These are phyloP conservation scores for Microstegium vimineum DNA, from an alignment of 176 grass and related monocot species.

Conservation along the genomic window DNA sequence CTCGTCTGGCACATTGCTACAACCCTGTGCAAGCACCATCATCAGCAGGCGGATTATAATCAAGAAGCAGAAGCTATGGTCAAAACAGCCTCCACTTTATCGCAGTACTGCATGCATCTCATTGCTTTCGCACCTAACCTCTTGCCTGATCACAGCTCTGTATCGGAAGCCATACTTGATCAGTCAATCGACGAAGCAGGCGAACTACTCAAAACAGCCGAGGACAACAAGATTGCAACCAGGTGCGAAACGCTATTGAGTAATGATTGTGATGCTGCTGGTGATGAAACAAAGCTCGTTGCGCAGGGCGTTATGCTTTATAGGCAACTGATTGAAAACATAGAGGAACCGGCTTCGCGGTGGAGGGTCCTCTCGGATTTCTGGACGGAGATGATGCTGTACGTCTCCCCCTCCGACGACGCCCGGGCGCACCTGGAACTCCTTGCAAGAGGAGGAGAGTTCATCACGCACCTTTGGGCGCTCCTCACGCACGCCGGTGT, in stretches of 20 bases:
- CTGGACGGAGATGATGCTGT: not conserved
- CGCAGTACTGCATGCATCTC: too few relatives aligned
- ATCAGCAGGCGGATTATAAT: too few relatives aligned
- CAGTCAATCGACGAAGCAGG: too few relatives aligned
- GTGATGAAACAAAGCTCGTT: too few relatives aligned
- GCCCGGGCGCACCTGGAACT: not conserved
- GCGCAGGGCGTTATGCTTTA: not conserved
- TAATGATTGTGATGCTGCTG: too few relatives aligned
- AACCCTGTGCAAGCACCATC: too few relatives aligned
- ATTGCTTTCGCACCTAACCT: too few relatives aligned
- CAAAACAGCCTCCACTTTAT: too few relatives aligned
- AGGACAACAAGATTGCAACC: not conserved
- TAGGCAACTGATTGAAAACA: not conserved
- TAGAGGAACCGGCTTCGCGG: not conserved
- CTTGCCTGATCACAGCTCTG: too few relatives aligned
- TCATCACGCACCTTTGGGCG: conserved; percentile 20
- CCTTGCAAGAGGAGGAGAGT: not conserved
- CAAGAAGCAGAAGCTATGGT: too few relatives aligned
- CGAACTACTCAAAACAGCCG: not conserved
- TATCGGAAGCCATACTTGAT: too few relatives aligned
- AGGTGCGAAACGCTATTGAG: not conserved
- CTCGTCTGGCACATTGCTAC: too few relatives aligned
- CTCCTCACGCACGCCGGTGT: not conserved
- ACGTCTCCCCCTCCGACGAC: not conserved
- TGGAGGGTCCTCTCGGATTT: conserved; percentile 3